Evolutionary conservation across 2,329 filamentous ascomycete species (phyloP).

Genomic region (Colletotrichum neosansevieriae): DNA sequence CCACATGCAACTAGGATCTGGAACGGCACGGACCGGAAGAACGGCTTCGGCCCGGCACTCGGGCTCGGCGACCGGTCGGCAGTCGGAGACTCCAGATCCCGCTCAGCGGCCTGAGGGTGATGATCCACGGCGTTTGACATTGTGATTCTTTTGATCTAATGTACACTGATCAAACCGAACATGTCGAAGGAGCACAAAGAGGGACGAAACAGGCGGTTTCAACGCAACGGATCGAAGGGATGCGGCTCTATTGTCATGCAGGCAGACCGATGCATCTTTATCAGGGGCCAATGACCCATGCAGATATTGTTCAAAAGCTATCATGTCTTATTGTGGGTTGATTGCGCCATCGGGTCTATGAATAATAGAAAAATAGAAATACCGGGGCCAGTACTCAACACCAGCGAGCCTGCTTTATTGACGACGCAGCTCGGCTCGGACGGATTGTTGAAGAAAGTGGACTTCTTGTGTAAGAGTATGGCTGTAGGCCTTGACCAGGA

Average conservation of each 20-base stretch:
- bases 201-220: not conserved
- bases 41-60: constrained; percentile 12
- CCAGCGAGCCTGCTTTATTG: too few relatives aligned
- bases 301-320: constrained; percentile 39
- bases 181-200: too few relatives aligned
- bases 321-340: constrained; percentile 47
- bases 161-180: too few relatives aligned
- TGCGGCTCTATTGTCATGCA: not conserved
- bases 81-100: not conserved
- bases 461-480: too few relatives aligned
- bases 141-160: constrained; percentile 1
- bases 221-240: too few relatives aligned
- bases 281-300: not conserved
- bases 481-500: too few relatives aligned
- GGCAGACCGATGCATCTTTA: not conserved
- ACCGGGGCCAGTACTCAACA: too few relatives aligned
- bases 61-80: not conserved
- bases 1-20: constrained; percentile 25
- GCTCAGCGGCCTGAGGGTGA: not conserved
- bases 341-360: constrained; percentile 44
- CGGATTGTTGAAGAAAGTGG: too few relatives aligned
- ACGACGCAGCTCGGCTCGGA: too few relatives aligned
- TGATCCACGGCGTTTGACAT: not conserved
- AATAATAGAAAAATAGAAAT: constrained; percentile 14
- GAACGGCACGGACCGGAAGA: constrained; percentile 29